Conservation (phyloP, 176 grass and related monocot genomes). For the Alloteropsis semialata region DNA sequence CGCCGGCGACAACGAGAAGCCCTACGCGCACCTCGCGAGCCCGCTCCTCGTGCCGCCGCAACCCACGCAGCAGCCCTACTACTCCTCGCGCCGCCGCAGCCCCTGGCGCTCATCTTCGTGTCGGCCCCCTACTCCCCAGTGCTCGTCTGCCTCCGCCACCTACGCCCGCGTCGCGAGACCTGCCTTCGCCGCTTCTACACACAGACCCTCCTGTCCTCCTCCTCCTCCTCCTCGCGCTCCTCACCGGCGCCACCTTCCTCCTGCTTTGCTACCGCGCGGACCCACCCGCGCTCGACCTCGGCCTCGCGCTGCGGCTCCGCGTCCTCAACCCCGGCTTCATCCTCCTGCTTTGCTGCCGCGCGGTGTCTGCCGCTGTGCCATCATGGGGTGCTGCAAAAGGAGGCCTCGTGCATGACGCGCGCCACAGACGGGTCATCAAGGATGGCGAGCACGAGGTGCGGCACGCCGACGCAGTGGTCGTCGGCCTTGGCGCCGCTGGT, state of each 20-base stretch:
- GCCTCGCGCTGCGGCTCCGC: constrained; percentile 37
- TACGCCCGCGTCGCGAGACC: constrained; percentile 22
- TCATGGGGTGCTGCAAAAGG: constrained; percentile 75
- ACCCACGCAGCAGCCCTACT: constrained; percentile 12
- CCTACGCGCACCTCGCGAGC: neutral
- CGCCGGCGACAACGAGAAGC: constrained; percentile 26
- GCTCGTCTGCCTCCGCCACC: constrained; percentile 30
- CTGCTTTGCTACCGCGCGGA: constrained; percentile 29
- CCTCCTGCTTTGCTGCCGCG: constrained; percentile 32
- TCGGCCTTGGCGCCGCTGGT: constrained; percentile 46
- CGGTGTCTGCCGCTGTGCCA: constrained; percentile 44
- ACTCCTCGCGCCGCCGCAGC: constrained; percentile 21
- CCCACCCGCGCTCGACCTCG: constrained; percentile 25
- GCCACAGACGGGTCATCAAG: constrained; percentile 93
- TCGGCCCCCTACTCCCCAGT: neutral
- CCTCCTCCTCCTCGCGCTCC: constrained; percentile 36
- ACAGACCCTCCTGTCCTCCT: constrained; percentile 22
- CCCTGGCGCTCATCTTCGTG: constrained; percentile 26
- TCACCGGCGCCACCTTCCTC: constrained; percentile 13
- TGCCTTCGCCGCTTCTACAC: constrained; percentile 15
- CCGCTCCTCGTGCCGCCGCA: constrained; percentile 19
- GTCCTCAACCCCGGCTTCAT: constrained; percentile 7
- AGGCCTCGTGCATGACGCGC: constrained; percentile 91
- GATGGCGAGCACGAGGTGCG: constrained; percentile 70
- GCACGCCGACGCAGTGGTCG: constrained; percentile 68